A percentile compares a stretch with the other conserved stretches of the same genome.
phyloP scores from a whole-genome alignment of 176 grass and related monocot species.

The Pontederia paniculata region DNA sequence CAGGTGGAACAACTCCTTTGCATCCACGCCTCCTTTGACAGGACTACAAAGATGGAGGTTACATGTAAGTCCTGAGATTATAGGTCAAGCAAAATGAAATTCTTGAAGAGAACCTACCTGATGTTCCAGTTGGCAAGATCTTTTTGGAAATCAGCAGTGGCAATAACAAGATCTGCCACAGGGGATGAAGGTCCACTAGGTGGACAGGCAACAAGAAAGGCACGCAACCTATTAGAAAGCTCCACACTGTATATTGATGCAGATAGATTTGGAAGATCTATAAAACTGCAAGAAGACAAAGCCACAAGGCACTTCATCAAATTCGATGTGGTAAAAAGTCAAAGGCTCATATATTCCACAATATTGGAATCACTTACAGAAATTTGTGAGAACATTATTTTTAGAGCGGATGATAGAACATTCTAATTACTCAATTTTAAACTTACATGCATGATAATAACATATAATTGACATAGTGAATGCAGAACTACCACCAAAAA shows the following conservation, averaged over 20 bases:
- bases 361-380: too few species aligned
- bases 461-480: too few species aligned
- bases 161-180: conserved; percentile 87
- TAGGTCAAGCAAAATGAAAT: background rate
- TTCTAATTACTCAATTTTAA: too few species aligned
- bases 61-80: background rate
- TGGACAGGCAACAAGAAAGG: conserved; percentile 84
- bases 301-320: too few species aligned
- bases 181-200: conserved; percentile 72
- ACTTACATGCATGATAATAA: too few species aligned
- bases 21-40: conserved; percentile 84
- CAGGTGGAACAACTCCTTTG: conserved; percentile 95
- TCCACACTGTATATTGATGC: conserved; percentile 79
- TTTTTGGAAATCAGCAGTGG: conserved; percentile 90
- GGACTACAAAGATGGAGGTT: conserved; percentile 34
- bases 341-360: too few species aligned
- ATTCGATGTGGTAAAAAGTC: too few species aligned
- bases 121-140: conserved; percentile 93
- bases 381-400: too few species aligned
- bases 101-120: conserved; percentile 37
- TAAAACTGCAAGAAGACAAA: conserved; percentile 44
- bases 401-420: too few species aligned
- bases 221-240: conserved; percentile 69
- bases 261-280: conserved; percentile 73
- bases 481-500: too few species aligned